A percentile compares a stretch with the other conserved stretches of the same genome.
Conservation (phyloP, 2,329 filamentous ascomycete species). For the Penicillium crustosum region DNA sequence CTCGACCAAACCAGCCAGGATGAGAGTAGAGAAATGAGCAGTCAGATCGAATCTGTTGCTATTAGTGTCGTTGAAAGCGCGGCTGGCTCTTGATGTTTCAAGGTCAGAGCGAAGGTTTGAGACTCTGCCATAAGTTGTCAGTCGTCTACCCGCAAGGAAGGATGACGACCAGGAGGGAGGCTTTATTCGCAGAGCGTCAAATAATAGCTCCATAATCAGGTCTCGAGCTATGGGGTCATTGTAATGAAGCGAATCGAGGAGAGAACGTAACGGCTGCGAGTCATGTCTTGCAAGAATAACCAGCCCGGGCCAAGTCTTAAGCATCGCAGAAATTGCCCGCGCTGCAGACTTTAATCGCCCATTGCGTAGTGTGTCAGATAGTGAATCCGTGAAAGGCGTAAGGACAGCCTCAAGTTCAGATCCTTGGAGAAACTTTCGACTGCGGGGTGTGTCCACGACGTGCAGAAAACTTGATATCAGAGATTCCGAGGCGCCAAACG, state of each 20-base stretch:
- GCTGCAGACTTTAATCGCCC: conserved; percentile 79
- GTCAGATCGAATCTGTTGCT: conserved; percentile 70
- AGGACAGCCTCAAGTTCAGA: conserved; percentile 88
- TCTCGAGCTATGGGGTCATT: conserved; percentile 61
- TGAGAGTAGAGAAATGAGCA: conserved; percentile 87
- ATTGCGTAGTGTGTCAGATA: conserved; percentile 55
- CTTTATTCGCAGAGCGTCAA: conserved; percentile 82
- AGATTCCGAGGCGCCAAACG: conserved; percentile 89
- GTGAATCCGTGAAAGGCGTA: conserved; percentile 86
- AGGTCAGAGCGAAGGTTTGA: conserved; percentile 71
- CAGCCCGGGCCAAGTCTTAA: conserved; percentile 92
- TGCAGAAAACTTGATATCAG: conserved; percentile 85
- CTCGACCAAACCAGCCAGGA: conserved; percentile 81
- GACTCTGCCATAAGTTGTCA: conserved; percentile 96
- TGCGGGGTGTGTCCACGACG: conserved; percentile 78
- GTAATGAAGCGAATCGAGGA: conserved; percentile 67
- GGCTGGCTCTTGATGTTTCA: conserved; percentile 52
- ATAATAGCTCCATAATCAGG: conserved; percentile 83
- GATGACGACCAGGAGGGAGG: conserved; percentile 92
- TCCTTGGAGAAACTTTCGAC: conserved; percentile 77
- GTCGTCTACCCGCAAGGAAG: conserved; percentile 83
- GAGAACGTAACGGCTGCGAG: conserved; percentile 77
- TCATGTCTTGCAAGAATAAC: conserved; percentile 86
- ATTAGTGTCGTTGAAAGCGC: conserved; percentile 63
- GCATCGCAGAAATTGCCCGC: conserved; percentile 83